Base-by-base conservation (phyloP, 208 protist species). In the Strigomonas culicis region DNA sequence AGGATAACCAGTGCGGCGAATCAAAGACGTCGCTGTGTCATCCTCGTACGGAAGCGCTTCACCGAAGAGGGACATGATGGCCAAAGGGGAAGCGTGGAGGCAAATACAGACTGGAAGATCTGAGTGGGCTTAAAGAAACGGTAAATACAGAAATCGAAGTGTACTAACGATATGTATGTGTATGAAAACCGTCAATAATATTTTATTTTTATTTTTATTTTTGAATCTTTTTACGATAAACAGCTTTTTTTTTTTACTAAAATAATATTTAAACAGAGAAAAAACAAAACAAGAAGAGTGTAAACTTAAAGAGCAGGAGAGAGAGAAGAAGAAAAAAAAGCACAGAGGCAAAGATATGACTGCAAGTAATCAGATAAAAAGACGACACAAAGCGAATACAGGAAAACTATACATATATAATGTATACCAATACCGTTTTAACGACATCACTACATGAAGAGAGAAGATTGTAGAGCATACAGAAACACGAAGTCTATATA, bases 21-120 rank as follows among this genome's bases (percentile, higher is more conserved):
- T 95, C 59, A 95, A 77, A 31, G 90, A 92, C 15, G 80, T 75
- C 7, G 86, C 86, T 15, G 90, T 95, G 75, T 95, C 87, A 77
- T 95, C 90, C 74, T 95, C 90, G 66, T 88, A 77, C 0, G 90
- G 90, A 51, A 92, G 82, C 0, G 86, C 67, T 41, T 84, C 84
- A 57, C 89, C 89, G 62, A 93, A 95, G 34, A 95, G 75, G 41
- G 89, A 93, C 86, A 95, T 94, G 30, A 69, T 4, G 47, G 17
- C 49, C 17, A 52, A 27, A 28, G 2, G 47, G n/a, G 47, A 55
- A 41, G 53, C 49, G 25, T 28, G 25, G 17, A 8, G 10, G 8
- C 25, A 8, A 22, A 53, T 22, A 53, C n/a, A 53, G 25, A 19
- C 10, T 53, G 17, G 13, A 47, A 21, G 41, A 47, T 21, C 41